Evolutionary conservation across 352 stramenopile species (phyloP).

Genomic region (Peronospora destructor): DNA sequence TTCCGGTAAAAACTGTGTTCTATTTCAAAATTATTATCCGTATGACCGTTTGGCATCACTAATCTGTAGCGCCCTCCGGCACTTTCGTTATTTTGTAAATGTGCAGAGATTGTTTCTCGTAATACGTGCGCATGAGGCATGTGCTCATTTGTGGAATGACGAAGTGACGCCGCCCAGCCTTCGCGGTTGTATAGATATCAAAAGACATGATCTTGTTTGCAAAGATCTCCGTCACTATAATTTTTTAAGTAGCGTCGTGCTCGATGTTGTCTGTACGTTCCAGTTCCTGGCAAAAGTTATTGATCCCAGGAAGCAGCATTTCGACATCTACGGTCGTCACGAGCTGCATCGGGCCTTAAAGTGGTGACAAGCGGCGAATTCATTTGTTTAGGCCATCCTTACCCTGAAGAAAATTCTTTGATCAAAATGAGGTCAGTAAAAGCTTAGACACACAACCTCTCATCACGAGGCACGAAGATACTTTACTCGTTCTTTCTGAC

Average conservation of each 20-base stretch:
- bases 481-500: constrained; percentile 33
- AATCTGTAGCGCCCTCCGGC: too few species aligned
- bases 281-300: constrained; percentile 26
- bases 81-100: too few species aligned
- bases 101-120: too few species aligned
- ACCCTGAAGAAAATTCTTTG: constrained; percentile 18
- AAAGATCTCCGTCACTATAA: constrained; percentile 39
- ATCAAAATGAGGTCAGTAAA: constrained; percentile 23
- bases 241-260: constrained; percentile 25
- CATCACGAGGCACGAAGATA: constrained; percentile 16
- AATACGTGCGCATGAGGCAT: too few species aligned
- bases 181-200: constrained; percentile 26
- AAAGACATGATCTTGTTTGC: constrained; percentile 37
- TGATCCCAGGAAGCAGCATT: constrained; percentile 27
- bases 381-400: constrained; percentile 19
- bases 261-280: constrained; percentile 31
- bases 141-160: constrained; percentile 31
- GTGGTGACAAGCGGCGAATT: constrained; percentile 23
- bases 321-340: constrained; percentile 26
- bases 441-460: constrained; percentile 8
- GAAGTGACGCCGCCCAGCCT: constrained; percentile 34
- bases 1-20: too few species aligned
- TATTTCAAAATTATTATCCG: too few species aligned
- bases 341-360: constrained; percentile 6
- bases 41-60: too few species aligned